Percentiles rank a stretch among this genome's conserved stretches.
Conservation (phyloP, 2,329 filamentous ascomycete genomes). For the Nothophaeocryptopus gaeumannii region DNA sequence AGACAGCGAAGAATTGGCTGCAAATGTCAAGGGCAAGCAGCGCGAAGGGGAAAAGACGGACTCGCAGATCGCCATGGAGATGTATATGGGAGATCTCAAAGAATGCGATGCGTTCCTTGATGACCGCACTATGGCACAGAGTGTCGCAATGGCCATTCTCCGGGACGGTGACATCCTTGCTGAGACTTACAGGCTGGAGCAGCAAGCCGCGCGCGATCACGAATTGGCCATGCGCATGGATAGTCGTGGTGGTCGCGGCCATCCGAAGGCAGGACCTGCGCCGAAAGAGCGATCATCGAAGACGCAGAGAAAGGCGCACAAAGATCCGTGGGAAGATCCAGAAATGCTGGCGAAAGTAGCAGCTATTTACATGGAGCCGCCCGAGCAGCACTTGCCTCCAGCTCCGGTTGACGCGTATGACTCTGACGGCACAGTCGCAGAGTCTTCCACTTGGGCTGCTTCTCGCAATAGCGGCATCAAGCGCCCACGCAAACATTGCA, state of each 20-base stretch:
- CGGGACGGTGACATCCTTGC: slow-evolving; percentile 16
- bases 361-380: slow-evolving; percentile 22
- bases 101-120: slow-evolving; percentile 14
- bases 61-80: slow-evolving; percentile 24
- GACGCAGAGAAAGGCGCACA: slow-evolving; percentile 3
- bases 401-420: slow-evolving; percentile 6
- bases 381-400: slow-evolving; percentile 1
- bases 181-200: slow-evolving; percentile 18
- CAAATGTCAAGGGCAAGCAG: slow-evolving; percentile 20
- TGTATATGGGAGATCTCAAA: slow-evolving; percentile 26
- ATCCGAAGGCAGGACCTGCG: background rate
- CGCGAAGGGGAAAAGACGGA: slow-evolving; percentile 19
- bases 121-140: slow-evolving; percentile 26
- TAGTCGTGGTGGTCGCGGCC: background rate
- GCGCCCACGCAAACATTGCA: slow-evolving; percentile 18
- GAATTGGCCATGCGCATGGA: slow-evolving; percentile 17
- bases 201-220: slow-evolving; percentile 24
- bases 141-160: slow-evolving; percentile 21
- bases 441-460: slow-evolving; percentile 22
- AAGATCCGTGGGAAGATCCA: slow-evolving; percentile 18
- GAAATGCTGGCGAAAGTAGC: slow-evolving; percentile 25
- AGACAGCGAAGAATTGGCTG: slow-evolving; percentile 42
- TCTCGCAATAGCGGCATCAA: slow-evolving; percentile 10
- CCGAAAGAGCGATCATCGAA: background rate
- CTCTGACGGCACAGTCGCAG: slow-evolving; percentile 18